phyloP scores from a whole-genome alignment of 495 filamentous ascomycete species.

The Penicillium goetzii region DNA sequence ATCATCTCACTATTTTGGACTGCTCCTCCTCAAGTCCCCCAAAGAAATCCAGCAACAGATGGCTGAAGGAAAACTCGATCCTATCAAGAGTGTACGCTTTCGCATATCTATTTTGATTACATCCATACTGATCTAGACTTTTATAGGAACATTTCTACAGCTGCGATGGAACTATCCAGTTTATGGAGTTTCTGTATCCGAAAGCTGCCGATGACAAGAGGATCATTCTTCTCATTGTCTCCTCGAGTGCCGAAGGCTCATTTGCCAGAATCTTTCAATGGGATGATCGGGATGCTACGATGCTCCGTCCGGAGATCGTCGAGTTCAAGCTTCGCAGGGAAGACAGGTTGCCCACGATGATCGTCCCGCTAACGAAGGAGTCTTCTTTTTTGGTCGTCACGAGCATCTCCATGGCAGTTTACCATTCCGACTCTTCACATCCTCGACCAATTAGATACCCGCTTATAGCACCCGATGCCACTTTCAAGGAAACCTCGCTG shows the following conservation, averaged over 20 bases:
- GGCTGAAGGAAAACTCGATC: conserved; percentile 35
- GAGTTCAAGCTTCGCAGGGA: conserved; percentile 59
- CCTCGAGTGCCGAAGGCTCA: conserved; percentile 62
- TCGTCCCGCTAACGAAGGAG: conserved; percentile 68
- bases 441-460: conserved; percentile 44
- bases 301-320: conserved; percentile 44
- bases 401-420: conserved; percentile 60
- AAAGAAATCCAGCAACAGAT: conserved; percentile 42
- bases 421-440: conserved; percentile 48
- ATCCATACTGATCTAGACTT: neutral
- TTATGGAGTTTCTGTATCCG: conserved; percentile 87
- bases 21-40: conserved; percentile 53
- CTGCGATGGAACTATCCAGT: conserved; percentile 70
- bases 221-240: conserved; percentile 76
- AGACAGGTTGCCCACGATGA: conserved; percentile 64
- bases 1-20: conserved; percentile 56
- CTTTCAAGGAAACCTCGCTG: conserved; percentile 37
- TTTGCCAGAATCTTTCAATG: conserved; percentile 76
- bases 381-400: conserved; percentile 69
- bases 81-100: conserved; percentile 42
- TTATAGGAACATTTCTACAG: conserved; percentile 4
- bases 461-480: conserved; percentile 33
- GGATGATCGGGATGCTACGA: conserved; percentile 51
- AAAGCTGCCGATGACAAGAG: conserved; percentile 58
- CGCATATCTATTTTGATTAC: neutral